Conservation (phyloP, 1,139 yeast species). For the Candida tetrigidarum region DNA sequence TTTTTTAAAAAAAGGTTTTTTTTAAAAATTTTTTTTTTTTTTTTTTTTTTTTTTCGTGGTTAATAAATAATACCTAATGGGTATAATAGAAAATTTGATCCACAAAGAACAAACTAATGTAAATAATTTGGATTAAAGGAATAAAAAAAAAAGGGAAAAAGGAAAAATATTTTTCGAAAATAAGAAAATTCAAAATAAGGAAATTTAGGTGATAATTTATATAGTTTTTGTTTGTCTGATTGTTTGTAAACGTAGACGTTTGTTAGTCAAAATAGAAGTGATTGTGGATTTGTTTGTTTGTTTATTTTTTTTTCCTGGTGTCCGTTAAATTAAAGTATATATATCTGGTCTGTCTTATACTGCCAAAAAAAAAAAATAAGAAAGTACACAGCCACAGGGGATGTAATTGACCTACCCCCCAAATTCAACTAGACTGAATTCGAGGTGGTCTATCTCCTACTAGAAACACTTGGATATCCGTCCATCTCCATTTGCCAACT, state of each 20-base stretch:
- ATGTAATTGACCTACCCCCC: not conserved
- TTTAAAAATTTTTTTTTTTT: too few species aligned
- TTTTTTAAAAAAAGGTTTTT: too few species aligned
- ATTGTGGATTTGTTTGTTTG: too few species aligned
- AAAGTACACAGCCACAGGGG: too few species aligned
- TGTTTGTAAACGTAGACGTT: not conserved
- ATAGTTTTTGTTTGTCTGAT: not conserved
- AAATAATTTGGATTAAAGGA: not conserved
- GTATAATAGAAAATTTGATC: not conserved
- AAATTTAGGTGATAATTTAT: slow-evolving; percentile 1
- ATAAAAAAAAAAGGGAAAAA: not conserved
- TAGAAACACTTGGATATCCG: too few species aligned
- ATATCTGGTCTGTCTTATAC: too few species aligned
- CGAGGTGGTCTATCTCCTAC: too few species aligned
- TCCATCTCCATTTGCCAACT: not conserved
- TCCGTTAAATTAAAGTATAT: too few species aligned
- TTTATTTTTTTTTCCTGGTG: too few species aligned
- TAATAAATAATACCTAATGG: not conserved
- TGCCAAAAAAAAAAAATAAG: too few species aligned
- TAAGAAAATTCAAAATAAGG: not conserved
- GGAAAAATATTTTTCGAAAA: not conserved
- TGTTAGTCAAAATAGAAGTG: not conserved
- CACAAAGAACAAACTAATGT: not conserved
- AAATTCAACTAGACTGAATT: too few species aligned
- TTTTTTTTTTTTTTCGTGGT: too few species aligned